Evolutionary conservation across 2,329 filamentous ascomycete species (phyloP), one percentile per base, ranked within the genome.

Genomic region (Ophiobolus disseminans): DNA sequence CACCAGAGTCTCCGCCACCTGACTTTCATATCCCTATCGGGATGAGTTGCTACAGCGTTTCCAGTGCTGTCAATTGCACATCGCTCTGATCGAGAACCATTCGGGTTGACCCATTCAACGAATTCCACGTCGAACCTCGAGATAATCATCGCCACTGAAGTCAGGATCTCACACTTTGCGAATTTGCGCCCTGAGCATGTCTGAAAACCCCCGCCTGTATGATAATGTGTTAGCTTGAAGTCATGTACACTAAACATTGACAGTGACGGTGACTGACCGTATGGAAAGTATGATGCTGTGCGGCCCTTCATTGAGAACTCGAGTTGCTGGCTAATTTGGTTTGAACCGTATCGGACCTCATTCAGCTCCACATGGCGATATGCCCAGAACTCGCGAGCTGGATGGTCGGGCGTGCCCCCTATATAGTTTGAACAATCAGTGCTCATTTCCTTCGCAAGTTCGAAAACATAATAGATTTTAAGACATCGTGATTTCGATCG

Each of bases 11-110:
- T n/a, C n/a, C n/a, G n/a, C n/a, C n/a, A n/a, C n/a, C n/a, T n/a
- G n/a, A n/a, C n/a, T n/a, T 35, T 35, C 32, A 35, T 35, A 4
- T 35, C 32, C 32, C 32, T 35, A 35, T 35, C 32, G n/a, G 32
- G 32, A 3, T n/a, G 32, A 35, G 32, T 35, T 17, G 32, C 32
- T 11, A 35, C 32, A 16, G 32, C 32, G 5, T 35, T 35, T 16
- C 32, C 32, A 17, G 32, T 35, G 32, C 19, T 35, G 14, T 35
- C 32, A 17, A 35, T n/a, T 17, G 32, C 32, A 35, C n/a, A 16
- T 4, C 32, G 32, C 5, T 35, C 32, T 16, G 32, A 35, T 11
- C 9, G 32, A 35, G 32, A 35, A 16, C 32, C 32, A 35, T 35
- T 16, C 5, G 19, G 32, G 32, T 35, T 35, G 9, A 35, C n/a